Conservation (phyloP, 805 yeast genomes). For the Komagataella phaffii region DNA sequence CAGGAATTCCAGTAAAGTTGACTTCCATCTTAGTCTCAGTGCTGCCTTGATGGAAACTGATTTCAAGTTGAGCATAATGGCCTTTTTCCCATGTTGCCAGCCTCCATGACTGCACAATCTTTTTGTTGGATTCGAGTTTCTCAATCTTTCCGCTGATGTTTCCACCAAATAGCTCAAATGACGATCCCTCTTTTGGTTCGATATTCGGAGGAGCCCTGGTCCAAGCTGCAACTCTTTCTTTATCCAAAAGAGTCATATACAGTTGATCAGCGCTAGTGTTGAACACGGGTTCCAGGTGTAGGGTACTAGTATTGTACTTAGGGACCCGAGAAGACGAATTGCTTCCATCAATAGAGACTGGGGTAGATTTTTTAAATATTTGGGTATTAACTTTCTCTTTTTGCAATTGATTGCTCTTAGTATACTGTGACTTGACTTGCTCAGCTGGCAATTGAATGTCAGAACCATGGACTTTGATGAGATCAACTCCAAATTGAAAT, state of each 20-base stretch:
- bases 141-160: conserved; percentile 62
- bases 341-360: conserved; percentile 6
- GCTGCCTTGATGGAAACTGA: conserved; percentile 63
- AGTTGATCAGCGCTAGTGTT: conserved; percentile 82
- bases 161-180: conserved; percentile 74
- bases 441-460: conserved; percentile 55
- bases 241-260: conserved; percentile 64
- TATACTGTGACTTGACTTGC: conserved; percentile 43
- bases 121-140: conserved; percentile 42
- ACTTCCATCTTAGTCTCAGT: conserved; percentile 76
- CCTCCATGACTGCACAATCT: conserved; percentile 74
- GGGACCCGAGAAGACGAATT: conserved; percentile 22
- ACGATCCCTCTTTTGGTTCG: conserved; percentile 44
- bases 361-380: conserved; percentile 7
- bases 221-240: conserved; percentile 81
- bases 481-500: conserved; percentile 59
- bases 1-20: conserved; percentile 77
- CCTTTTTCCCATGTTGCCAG: conserved; percentile 80
- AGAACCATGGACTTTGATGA: conserved; percentile 62
- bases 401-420: conserved; percentile 32
- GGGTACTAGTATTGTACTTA: conserved; percentile 68
- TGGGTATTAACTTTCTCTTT: conserved; percentile 15
- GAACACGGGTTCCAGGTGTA: conserved; percentile 69
- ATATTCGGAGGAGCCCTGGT: conserved; percentile 59
- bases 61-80: conserved; percentile 56